Base-by-base conservation (phyloP, 129 eudicot species). In the Mikania micrantha region DNA sequence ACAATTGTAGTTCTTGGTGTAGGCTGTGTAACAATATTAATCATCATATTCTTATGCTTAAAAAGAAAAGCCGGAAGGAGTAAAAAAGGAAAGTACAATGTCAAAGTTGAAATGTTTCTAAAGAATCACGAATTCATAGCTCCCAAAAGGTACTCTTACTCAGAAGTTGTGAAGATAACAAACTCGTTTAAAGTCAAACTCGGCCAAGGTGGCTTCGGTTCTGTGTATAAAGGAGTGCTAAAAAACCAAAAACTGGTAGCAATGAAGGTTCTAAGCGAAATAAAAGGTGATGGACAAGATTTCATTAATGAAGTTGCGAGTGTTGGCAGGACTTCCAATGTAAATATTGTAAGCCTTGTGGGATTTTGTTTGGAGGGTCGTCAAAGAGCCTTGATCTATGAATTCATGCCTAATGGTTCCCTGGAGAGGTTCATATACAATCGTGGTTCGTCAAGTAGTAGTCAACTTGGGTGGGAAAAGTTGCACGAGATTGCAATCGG, bases 161-260 rank as follows among this genome's bases (percentile, higher is more conserved):
- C 70, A 10, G 71, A 79, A 7, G 16, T 85, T 35, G 72, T 81
- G 66, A 77, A 72, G 45, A 79, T 82, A 57, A 85, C 87, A 28
- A 73, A 58, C 12, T 48, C 58, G 36, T 79, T 79, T 12, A 36
- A 57, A 31, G 71, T 66, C 19, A 74, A 77, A 39, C 74, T 85
- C 16, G 91, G 85, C 13, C 59, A 80, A 76, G 88, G 91, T n/a
- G 88, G 85, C 2, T 77, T 56, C 38, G 83, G 87, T 40, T 27
- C 17, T 3, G 91, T 85, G 31, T 85, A 82, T 36, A 77, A 40
- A 75, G 85, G 88, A 27, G 60, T 3, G 20, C 75, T 80, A 28
- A 62, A 17, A 16, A 70, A 74, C 6, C 84, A 78, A 7, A 67
- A 67, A 12, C 42, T 69, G 0, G 85, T 77, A 22, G 92, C 92